Percentiles rank a stretch among this genome's conserved stretches.
Evolutionary conservation across 83 land plant genomes (phyloP).

Genomic region (Picea engelmannii): DNA sequence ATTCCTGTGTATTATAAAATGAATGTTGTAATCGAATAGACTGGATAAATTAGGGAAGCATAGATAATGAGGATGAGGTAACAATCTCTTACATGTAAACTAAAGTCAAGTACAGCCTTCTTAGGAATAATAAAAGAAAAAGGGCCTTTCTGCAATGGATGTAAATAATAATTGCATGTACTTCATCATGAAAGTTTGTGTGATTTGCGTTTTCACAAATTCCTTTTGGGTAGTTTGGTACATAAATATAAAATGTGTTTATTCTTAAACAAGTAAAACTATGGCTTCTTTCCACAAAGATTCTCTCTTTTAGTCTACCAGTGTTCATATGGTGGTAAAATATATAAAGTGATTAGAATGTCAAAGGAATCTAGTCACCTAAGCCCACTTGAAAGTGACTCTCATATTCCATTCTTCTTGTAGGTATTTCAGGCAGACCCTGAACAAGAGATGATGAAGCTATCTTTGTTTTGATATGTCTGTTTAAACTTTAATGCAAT

Average conservation of each 20-base stretch:
- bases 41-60: slow-evolving; percentile 3
- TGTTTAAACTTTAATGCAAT: too few species aligned
- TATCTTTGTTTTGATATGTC: too few species aligned
- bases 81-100: slow-evolving; percentile 9
- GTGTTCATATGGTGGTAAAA: not conserved
- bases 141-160: not conserved
- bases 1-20: not conserved
- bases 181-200: slow-evolving; percentile 14
- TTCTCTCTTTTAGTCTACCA: not conserved
- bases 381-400: too few species aligned
- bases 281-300: not conserved
- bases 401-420: not conserved
- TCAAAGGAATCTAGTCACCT: not conserved
- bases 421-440: too few species aligned
- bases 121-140: not conserved
- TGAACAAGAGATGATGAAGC: too few species aligned
- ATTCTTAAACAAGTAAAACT: slow-evolving; percentile 1
- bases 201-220: not conserved
- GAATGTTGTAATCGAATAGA: not conserved
- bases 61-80: slow-evolving; percentile 15
- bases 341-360: not conserved
- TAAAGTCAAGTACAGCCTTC: slow-evolving; percentile 8
- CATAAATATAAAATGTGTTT: slow-evolving; percentile 7
- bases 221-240: not conserved
- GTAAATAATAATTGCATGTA: slow-evolving; percentile 17